Conservation (phyloP, 495 filamentous ascomycete species). For the Sordaria brevicollis region DNA sequence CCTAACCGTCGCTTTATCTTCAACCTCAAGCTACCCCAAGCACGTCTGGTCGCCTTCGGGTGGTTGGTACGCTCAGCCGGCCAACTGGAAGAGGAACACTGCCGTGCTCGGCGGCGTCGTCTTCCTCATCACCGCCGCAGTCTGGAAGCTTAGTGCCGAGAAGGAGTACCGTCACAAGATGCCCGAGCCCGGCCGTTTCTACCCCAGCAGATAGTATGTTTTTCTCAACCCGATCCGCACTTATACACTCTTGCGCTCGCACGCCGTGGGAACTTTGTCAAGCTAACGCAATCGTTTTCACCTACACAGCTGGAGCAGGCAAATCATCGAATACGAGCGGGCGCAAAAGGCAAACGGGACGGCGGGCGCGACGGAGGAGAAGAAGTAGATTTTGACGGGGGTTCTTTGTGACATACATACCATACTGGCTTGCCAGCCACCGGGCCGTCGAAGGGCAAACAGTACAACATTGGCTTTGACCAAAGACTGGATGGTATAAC, state of each 20-base stretch:
- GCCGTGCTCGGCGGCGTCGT: conserved; percentile 67
- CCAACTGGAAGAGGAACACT: conserved; percentile 93
- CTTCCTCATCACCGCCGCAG: conserved; percentile 60
- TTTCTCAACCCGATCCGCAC: not conserved
- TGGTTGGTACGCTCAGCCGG: conserved; percentile 91
- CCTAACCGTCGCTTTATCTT: conserved; percentile 3
- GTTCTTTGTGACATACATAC: no score
- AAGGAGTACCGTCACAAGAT: conserved; percentile 69
- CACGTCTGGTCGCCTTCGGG: conserved; percentile 98
- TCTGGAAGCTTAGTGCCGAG: conserved; percentile 76
- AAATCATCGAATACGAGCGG: conserved; percentile 82
- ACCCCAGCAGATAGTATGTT: conserved; percentile 92
- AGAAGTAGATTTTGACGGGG: conserved; percentile 7
- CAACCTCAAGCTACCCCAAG: conserved; percentile 71
- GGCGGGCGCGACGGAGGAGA: conserved; percentile 3
- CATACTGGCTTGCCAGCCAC: not conserved
- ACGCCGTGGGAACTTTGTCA: not conserved
- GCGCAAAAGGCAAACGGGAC: conserved; percentile 42
- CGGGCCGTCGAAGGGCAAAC: not conserved
- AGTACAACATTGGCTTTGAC: not conserved
- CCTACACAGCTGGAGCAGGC: conserved; percentile 68
- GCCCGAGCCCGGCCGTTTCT: conserved; percentile 82
- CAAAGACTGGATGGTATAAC: not conserved
- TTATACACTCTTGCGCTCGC: not conserved
- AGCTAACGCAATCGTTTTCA: conserved; percentile 1